A percentile compares a stretch with the other conserved stretches of the same genome.
phyloP scores from a whole-genome alignment of 805 yeast species.

The Candida ascalaphidarum region DNA sequence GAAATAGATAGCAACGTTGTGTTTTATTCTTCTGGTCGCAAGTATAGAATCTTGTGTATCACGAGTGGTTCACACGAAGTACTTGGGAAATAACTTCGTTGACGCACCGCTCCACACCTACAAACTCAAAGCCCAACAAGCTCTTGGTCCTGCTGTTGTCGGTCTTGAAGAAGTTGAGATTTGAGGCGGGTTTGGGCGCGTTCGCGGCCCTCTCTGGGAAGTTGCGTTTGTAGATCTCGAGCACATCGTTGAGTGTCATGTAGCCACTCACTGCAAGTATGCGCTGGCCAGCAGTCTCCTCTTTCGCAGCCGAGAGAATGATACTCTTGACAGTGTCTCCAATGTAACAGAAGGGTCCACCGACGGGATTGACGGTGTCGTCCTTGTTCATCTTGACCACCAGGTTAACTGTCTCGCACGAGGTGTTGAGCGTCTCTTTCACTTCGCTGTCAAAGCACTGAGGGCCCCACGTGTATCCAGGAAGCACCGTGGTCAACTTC shows the following conservation, averaged over 20 bases:
- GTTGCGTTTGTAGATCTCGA: too few relatives aligned
- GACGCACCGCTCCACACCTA: constrained; percentile 8
- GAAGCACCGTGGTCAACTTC: constrained; percentile 31
- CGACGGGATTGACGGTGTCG: constrained; percentile 3
- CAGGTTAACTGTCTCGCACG: constrained; percentile 9
- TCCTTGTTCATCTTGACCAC: constrained; percentile 2
- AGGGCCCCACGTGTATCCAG: constrained; percentile 43
- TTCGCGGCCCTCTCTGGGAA: too few relatives aligned
- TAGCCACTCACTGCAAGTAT: too few relatives aligned
- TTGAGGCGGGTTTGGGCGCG: too few relatives aligned
- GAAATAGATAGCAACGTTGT: too few relatives aligned
- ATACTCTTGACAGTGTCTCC: constrained; percentile 59
- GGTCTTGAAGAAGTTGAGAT: too few relatives aligned
- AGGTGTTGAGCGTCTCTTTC: constrained; percentile 14
- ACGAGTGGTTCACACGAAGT: too few relatives aligned
- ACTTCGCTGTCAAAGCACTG: constrained; percentile 33
- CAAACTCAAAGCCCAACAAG: constrained; percentile 8
- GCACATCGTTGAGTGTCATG: too few relatives aligned
- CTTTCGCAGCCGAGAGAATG: constrained; percentile 38
- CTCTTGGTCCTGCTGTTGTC: constrained; percentile 6
- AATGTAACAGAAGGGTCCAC: constrained; percentile 31
- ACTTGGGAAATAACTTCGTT: constrained; percentile 11
- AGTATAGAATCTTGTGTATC: too few relatives aligned
- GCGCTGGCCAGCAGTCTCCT: constrained; percentile 23
- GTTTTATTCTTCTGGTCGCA: too few relatives aligned